Evolutionary conservation across 1,284 basidiomycete genomes (phyloP), one percentile per base, ranked within the genome.

Genomic region (Irpex rosettiformis): DNA sequence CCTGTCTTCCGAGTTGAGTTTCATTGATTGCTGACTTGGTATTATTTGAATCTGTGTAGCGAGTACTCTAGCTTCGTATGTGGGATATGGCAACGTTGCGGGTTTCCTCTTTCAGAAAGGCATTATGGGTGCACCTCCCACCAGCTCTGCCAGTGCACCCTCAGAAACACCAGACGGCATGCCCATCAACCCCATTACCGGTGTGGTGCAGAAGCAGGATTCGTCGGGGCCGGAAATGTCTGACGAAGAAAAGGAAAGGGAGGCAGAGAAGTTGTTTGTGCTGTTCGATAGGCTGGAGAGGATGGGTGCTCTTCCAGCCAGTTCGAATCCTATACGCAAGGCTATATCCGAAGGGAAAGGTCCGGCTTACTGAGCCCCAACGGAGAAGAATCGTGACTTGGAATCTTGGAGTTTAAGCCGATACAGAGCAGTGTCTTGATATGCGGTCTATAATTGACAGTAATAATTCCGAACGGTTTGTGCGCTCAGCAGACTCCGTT

Each of bases 31-130:
- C 43, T 45, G 13, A 45, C 43, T 22, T 11, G 2, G n/a, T 37
- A 37, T 3, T 8, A 37, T 11, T 29, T 27, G 8, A 18, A n/a
- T 40, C 55, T 25, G 56, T 16, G 25, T 67, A 93, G 91, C 88
- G 21, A 78, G 80, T 13, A 81, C 77, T 0, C 76, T 96, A 6
- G 84, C 85, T 5, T 79, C 84, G 4, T 85, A 90, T 55, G 83
- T 96, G 52, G 94, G 94, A 3, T 96, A 97, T 64, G 95, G 95
- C 22, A 94, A 94, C 67, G 93, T 94, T 29, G 93, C 94, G 0
- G 95, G 95, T 1, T 90, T 93, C 76, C 79, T 98, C 27, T 95
- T 94, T 76, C 86, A 91, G 67, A 94, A 93, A 68, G 93, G 93
- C 11, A 81, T 96, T 62, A 79, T 91, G 64, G 83, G 78, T 54